Evolutionary conservation across 2,329 filamentous ascomycete species (phyloP).

Genomic region (Paraconiothyrium sp.): DNA sequence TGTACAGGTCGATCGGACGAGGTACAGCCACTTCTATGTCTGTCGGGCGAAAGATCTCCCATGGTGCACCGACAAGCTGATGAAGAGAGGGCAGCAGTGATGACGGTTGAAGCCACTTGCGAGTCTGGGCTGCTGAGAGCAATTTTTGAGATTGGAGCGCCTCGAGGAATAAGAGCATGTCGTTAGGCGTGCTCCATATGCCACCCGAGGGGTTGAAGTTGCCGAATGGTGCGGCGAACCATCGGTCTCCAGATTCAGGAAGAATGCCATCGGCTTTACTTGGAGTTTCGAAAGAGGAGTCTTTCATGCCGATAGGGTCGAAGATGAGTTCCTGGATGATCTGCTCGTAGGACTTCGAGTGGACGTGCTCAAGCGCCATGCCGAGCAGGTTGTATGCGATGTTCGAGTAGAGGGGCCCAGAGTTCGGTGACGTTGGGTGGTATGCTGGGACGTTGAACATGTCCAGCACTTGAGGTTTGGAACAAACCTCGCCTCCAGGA

Average conservation of each 20-base stretch:
- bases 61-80: conserved; percentile 38
- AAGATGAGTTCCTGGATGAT: conserved; percentile 35
- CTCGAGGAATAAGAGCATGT: conserved; percentile 31
- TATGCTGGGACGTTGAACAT: conserved; percentile 36
- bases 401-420: conserved; percentile 34
- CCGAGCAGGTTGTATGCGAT: conserved; percentile 38
- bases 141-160: conserved; percentile 29
- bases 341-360: conserved; percentile 31
- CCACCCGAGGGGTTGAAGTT: conserved; percentile 40
- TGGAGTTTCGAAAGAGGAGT: conserved; percentile 28
- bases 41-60: conserved; percentile 38
- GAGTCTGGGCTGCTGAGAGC: conserved; percentile 25
- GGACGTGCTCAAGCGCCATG: conserved; percentile 30
- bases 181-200: conserved; percentile 38
- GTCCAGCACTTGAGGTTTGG: conserved; percentile 27
- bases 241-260: conserved; percentile 26
- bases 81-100: conserved; percentile 29
- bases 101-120: conserved; percentile 36
- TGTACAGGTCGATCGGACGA: conserved; percentile 36
- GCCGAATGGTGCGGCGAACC: conserved; percentile 34
- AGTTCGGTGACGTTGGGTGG: conserved; percentile 26
- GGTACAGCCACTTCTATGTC: conserved; percentile 25
- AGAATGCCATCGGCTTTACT: conserved; percentile 23
- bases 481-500: conserved; percentile 32
- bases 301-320: conserved; percentile 27